These are phyloP conservation scores for Priceomyces melissophilus DNA, from an alignment of 805 yeast species.

Conservation along the genomic window DNA sequence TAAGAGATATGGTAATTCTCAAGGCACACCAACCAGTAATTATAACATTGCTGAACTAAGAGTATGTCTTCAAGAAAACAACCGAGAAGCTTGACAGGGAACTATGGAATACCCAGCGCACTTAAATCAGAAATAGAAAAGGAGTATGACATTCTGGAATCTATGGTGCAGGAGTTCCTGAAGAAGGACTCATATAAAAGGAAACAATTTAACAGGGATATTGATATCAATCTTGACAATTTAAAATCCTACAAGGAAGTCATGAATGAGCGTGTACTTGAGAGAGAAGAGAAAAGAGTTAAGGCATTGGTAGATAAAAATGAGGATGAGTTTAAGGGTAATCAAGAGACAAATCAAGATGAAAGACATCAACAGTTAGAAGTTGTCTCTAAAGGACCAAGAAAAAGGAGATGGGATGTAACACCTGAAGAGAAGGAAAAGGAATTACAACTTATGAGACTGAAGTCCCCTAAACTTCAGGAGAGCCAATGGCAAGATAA, in stretches of 20 bases:
- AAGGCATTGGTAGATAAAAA: constrained; percentile 19
- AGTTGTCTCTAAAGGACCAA: constrained; percentile 10
- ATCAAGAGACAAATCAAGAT: constrained; percentile 1
- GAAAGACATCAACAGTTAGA: too few relatives aligned
- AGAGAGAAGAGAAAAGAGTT: constrained; percentile 29
- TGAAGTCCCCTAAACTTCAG: neutral
- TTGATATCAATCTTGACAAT: constrained; percentile 21
- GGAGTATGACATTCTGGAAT: constrained; percentile 19
- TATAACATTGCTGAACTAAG: neutral
- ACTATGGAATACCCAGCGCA: constrained; percentile 28
- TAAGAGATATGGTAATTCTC: too few relatives aligned
- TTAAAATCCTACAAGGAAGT: constrained; percentile 39
- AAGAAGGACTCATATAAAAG: constrained; percentile 26
- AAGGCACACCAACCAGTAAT: too few relatives aligned
- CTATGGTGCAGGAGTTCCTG: constrained; percentile 11
- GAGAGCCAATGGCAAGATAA: constrained; percentile 9
- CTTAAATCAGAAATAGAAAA: constrained; percentile 23
- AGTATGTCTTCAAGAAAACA: constrained; percentile 3
- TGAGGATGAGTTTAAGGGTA: constrained; percentile 8
- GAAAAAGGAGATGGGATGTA: constrained; percentile 47
- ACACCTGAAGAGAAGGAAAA: constrained; percentile 30
- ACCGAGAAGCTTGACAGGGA: constrained; percentile 21
- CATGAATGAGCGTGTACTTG: constrained; percentile 40
- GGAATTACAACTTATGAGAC: neutral
- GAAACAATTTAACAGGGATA: constrained; percentile 23